Conservation (phyloP, 345 rosid species). For the Raphanus sativus region DNA sequence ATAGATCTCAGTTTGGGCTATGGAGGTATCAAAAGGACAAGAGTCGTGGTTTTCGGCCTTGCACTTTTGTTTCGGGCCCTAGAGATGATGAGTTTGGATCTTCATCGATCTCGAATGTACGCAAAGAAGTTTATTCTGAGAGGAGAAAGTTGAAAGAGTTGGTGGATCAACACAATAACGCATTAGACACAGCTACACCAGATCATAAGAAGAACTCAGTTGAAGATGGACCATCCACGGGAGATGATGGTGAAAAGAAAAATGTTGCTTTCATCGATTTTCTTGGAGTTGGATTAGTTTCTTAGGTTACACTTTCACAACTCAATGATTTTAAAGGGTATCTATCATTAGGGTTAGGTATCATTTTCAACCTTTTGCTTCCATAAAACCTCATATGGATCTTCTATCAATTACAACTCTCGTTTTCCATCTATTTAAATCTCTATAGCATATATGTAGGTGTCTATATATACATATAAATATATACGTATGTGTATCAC, state of each 20-base stretch:
- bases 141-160: conserved; percentile 25
- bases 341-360: conserved; percentile 39
- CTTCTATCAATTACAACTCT: conserved; percentile 27
- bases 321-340: conserved; percentile 4
- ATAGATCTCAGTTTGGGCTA: conserved; percentile 38
- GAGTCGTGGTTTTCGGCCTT: conserved; percentile 18
- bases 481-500: neutral
- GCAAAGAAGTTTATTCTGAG: conserved; percentile 17
- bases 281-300: conserved; percentile 57
- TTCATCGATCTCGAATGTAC: conserved; percentile 18
- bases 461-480: neutral
- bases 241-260: conserved; percentile 29
- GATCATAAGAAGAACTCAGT: conserved; percentile 20
- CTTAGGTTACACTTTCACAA: conserved; percentile 35
- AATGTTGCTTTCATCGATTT: conserved; percentile 55
- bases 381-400: conserved; percentile 26
- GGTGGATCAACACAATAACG: conserved; percentile 3
- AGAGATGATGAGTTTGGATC: conserved; percentile 29
- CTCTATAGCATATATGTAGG: neutral
- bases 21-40: conserved; percentile 35
- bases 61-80: conserved; percentile 20
- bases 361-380: conserved; percentile 38
- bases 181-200: conserved; percentile 6
- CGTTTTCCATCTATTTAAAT: conserved; percentile 18
- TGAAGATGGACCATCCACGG: conserved; percentile 29